phyloP scores from a whole-genome alignment of 768 basidiomycete genomes.

The Russula compacta region DNA sequence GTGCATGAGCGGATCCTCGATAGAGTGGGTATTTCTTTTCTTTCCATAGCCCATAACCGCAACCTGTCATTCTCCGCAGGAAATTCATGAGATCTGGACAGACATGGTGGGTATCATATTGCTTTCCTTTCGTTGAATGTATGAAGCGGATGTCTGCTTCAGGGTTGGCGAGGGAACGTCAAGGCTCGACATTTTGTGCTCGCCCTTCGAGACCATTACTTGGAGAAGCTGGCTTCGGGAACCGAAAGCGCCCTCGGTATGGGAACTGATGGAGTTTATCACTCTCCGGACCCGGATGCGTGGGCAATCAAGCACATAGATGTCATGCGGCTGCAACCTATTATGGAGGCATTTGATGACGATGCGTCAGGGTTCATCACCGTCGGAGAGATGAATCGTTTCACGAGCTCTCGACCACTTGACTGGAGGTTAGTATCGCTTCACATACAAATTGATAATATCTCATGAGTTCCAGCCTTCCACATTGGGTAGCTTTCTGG shows the following conservation, averaged over 20 bases:
- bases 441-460: neutral
- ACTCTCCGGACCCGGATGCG: conserved; percentile 14
- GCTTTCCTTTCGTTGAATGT: neutral
- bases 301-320: conserved; percentile 25
- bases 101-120: conserved; percentile 21
- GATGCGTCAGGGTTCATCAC: conserved; percentile 29
- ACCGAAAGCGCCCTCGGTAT: neutral
- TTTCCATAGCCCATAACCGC: neutral
- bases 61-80: neutral
- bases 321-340: conserved; percentile 20
- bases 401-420: conserved; percentile 23
- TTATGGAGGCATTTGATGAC: conserved; percentile 29
- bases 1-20: conserved; percentile 23
- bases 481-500: conserved; percentile 29
- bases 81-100: conserved; percentile 17
- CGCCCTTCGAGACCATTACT: conserved; percentile 27
- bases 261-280: neutral
- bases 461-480: conserved; percentile 17
- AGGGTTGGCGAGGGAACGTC: conserved; percentile 20
- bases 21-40: neutral
- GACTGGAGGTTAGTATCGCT: conserved; percentile 24
- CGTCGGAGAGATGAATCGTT: conserved; percentile 28
- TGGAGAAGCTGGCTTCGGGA: conserved; percentile 17
- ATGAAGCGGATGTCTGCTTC: neutral
- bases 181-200: conserved; percentile 19